A percentile compares a stretch with the other conserved stretches of the same genome.
Evolutionary conservation across 148 eudicot species (phyloP).

Genomic region (Vaccinium corymbosum): DNA sequence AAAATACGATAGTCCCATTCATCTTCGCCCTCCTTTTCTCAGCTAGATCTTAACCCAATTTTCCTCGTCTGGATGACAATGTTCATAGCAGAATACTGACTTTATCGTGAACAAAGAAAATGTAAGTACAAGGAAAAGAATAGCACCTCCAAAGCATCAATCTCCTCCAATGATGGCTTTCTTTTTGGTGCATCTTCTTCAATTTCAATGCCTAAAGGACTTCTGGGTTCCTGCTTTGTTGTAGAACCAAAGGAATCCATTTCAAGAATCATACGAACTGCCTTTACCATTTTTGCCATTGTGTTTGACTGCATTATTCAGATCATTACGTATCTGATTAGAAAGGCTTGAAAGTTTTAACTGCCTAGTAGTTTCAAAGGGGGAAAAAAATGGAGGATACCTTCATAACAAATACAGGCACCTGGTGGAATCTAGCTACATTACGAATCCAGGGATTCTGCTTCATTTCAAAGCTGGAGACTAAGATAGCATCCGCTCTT

Average conservation of each 20-base stretch:
- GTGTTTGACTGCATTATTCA: constrained; percentile 66
- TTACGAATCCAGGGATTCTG: constrained; percentile 94
- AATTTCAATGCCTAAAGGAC: constrained; percentile 56
- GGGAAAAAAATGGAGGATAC: constrained; percentile 20
- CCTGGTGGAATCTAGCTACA: constrained; percentile 84
- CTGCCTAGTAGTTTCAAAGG: no score
- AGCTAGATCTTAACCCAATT: background rate
- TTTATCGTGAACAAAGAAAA: background rate
- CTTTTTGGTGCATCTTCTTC: constrained; percentile 82
- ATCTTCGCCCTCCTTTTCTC: background rate
- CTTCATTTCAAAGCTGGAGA: constrained; percentile 72
- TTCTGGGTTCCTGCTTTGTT: constrained; percentile 38
- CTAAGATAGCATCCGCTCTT: constrained; percentile 76
- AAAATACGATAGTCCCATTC: background rate
- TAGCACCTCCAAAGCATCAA: constrained; percentile 95
- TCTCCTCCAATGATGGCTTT: constrained; percentile 90
- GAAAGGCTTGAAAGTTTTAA: background rate
- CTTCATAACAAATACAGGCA: constrained; percentile 93
- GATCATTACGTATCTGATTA: background rate
- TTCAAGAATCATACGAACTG: constrained; percentile 85
- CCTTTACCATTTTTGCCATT: constrained; percentile 97
- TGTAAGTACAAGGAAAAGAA: background rate
- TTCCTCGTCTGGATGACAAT: background rate
- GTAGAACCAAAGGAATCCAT: constrained; percentile 44
- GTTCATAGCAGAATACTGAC: background rate